Percentiles rank a stretch among this genome's conserved stretches.
phyloP scores from a whole-genome alignment of 176 grass and related monocot genomes.

The Hordeum marinum region DNA sequence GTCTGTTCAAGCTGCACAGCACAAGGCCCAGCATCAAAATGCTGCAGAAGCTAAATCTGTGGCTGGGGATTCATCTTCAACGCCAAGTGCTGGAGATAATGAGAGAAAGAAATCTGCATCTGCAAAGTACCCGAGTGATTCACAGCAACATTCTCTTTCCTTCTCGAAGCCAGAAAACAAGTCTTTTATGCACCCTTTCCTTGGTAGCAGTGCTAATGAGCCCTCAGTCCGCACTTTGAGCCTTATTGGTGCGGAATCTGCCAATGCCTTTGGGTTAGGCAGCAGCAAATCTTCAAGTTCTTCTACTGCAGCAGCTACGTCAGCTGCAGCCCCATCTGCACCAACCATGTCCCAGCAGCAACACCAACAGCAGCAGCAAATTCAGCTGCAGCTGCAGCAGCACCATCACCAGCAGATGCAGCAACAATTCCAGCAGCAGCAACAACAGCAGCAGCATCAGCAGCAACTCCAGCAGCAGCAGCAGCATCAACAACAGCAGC shows the following conservation, averaged over 20 bases:
- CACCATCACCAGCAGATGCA: slow-evolving; percentile 43
- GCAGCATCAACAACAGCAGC: neutral
- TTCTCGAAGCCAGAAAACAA: slow-evolving; percentile 74
- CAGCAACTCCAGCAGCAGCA: slow-evolving; percentile 38
- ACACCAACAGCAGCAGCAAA: slow-evolving; percentile 44
- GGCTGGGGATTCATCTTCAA: slow-evolving; percentile 47
- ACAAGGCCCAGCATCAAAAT: slow-evolving; percentile 50
- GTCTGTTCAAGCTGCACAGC: slow-evolving; percentile 46
- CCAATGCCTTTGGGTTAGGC: slow-evolving; percentile 43
- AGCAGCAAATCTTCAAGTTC: slow-evolving; percentile 50
- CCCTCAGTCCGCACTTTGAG: slow-evolving; percentile 61
- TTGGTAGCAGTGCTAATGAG: slow-evolving; percentile 44
- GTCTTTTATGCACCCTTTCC: slow-evolving; percentile 41
- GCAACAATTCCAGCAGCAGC: slow-evolving; percentile 47
- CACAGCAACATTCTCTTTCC: slow-evolving; percentile 72
- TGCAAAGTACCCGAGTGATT: slow-evolving; percentile 40
- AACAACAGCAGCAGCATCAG: slow-evolving; percentile 34
- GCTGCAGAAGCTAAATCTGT: slow-evolving; percentile 59
- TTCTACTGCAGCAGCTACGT: slow-evolving; percentile 24
- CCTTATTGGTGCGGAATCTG: slow-evolving; percentile 56
- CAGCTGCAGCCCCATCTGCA: slow-evolving; percentile 39
- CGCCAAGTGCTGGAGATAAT: slow-evolving; percentile 38
- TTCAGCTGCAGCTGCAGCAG: slow-evolving; percentile 51
- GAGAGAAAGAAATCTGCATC: slow-evolving; percentile 63
- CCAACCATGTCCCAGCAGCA: slow-evolving; percentile 40